Percentiles rank a stretch among this genome's conserved stretches.
Evolutionary conservation across 2,329 filamentous ascomycete genomes (phyloP).

Genomic region (Didymella arachidicola): DNA sequence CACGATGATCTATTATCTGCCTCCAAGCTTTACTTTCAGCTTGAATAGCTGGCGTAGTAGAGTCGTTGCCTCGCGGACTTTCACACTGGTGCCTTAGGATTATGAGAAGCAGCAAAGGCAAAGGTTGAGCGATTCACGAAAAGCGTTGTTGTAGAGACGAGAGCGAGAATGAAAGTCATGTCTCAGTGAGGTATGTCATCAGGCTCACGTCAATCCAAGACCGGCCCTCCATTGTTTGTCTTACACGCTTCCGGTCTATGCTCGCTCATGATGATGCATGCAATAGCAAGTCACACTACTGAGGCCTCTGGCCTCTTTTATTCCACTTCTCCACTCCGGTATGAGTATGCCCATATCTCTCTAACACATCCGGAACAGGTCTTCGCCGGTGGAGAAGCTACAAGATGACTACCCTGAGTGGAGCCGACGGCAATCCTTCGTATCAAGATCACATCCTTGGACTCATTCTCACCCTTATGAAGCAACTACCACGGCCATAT

Average conservation of each 20-base stretch:
- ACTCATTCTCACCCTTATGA: neutral
- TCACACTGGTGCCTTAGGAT: too few relatives aligned
- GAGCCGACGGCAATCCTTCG: neutral
- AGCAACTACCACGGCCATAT: neutral
- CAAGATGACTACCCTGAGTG: slow-evolving; percentile 2
- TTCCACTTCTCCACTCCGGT: neutral
- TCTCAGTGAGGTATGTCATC: slow-evolving; percentile 11
- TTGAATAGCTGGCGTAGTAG: too few relatives aligned
- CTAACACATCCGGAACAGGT: slow-evolving; percentile 5
- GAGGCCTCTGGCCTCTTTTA: neutral
- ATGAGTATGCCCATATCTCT: neutral
- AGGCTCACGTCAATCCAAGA: neutral
- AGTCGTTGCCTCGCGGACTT: too few relatives aligned
- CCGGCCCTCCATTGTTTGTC: slow-evolving; percentile 1
- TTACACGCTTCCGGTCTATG: slow-evolving; percentile 10
- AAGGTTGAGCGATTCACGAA: neutral
- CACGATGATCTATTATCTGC: too few relatives aligned
- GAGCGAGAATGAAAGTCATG: slow-evolving; percentile 2
- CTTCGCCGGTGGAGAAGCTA: neutral
- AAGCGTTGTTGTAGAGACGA: neutral
- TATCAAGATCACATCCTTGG: neutral
- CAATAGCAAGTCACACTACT: neutral
- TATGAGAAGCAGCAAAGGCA: neutral
- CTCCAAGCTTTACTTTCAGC: too few relatives aligned
- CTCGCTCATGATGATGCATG: neutral